Evolutionary conservation across 1,284 basidiomycete genomes (phyloP).

Genomic region (Tilletia caries): DNA sequence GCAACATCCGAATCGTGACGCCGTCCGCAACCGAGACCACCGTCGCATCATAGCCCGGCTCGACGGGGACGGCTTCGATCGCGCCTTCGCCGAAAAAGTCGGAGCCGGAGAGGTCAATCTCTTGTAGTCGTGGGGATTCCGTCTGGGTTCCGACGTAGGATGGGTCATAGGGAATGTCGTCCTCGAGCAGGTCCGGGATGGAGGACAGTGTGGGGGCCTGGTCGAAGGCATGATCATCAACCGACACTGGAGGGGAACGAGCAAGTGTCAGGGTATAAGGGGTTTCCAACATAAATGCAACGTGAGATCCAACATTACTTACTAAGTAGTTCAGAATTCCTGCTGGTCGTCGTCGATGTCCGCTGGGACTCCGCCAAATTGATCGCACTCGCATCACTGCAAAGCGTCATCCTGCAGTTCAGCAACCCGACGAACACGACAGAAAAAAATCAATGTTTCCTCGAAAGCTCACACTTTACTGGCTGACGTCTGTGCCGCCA

Average conservation of each 20-base stretch:
- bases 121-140: conserved; percentile 64
- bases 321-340: neutral
- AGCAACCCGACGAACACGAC: no score
- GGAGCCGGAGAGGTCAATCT: conserved; percentile 60
- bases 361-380: neutral
- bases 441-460: neutral
- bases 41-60: conserved; percentile 50
- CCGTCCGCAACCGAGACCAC: conserved; percentile 69
- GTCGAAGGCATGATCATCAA: conserved; percentile 76
- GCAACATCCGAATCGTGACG: conserved; percentile 78
- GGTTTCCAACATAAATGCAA: neutral
- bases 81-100: conserved; percentile 54
- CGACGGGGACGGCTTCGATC: conserved; percentile 33
- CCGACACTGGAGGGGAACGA: conserved; percentile 61
- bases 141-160: conserved; percentile 72
- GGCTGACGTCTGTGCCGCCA: neutral
- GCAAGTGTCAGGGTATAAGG: neutral
- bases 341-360: neutral
- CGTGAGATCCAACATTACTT: neutral
- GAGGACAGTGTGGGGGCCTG: conserved; percentile 64
- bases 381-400: neutral
- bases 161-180: conserved; percentile 82
- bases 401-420: neutral
- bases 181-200: conserved; percentile 79
- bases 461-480: neutral